These are phyloP conservation scores for Diaporthe aspalathi DNA, from an alignment of 2,329 filamentous ascomycete genomes.

Conservation along the genomic window DNA sequence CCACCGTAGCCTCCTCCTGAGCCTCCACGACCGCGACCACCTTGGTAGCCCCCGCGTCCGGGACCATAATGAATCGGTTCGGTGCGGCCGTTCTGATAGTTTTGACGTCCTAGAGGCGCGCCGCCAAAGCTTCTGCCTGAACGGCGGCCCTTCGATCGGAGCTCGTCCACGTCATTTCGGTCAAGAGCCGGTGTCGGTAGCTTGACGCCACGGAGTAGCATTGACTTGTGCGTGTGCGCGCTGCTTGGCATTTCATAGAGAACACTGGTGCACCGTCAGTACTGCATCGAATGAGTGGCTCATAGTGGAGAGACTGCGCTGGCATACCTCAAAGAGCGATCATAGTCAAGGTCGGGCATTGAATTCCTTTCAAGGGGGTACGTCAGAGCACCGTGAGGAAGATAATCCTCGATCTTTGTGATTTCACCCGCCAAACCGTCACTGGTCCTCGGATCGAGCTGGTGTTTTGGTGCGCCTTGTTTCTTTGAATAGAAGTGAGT, in stretches of 20 bases:
- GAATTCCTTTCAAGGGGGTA: conserved; percentile 79
- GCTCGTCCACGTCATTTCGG: conserved; percentile 78
- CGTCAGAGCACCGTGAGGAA: conserved; percentile 83
- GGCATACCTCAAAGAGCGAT: conserved; percentile 84
- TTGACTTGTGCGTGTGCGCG: conserved; percentile 85
- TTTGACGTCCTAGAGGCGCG: conserved; percentile 61
- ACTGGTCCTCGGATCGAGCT: conserved; percentile 79
- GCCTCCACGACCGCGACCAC: conserved; percentile 36
- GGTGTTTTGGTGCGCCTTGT: conserved; percentile 73
- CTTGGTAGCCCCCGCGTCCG: conserved; percentile 40
- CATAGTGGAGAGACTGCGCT: conserved; percentile 20
- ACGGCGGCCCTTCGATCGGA: conserved; percentile 73
- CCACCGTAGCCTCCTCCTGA: conserved; percentile 34
- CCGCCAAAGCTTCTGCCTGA: conserved; percentile 78
- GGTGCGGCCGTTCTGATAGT: conserved; percentile 55
- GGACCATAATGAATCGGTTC: conserved; percentile 66
- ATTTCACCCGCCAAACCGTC: conserved; percentile 84
- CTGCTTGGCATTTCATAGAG: conserved; percentile 84
- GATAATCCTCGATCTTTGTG: conserved; percentile 83
- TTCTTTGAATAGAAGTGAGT: conserved; percentile 93
- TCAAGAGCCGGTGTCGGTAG: conserved; percentile 79
- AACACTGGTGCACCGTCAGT: conserved; percentile 68
- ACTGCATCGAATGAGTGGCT: neutral
- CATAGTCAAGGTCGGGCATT: conserved; percentile 83
- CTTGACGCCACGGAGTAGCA: conserved; percentile 87